Evolutionary conservation across 1,284 basidiomycete genomes (phyloP).

Genomic region (Naganishia sp.): DNA sequence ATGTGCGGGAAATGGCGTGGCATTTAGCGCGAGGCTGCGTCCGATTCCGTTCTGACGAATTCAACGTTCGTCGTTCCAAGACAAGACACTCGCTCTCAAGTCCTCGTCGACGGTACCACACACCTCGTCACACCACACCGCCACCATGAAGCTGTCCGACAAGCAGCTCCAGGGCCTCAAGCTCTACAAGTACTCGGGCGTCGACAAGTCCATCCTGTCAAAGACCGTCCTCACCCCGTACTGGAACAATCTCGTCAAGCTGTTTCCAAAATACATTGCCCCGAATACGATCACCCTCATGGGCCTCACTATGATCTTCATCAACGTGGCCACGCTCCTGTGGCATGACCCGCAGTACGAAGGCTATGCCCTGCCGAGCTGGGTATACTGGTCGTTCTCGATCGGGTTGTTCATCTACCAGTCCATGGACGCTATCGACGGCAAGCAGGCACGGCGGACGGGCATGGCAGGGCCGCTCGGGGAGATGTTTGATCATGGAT

Average conservation of each 20-base stretch:
- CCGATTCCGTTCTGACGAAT: too few species aligned
- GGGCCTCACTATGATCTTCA: slow-evolving; percentile 76
- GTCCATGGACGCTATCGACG: slow-evolving; percentile 60
- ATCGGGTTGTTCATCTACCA: slow-evolving; percentile 90
- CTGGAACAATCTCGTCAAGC: slow-evolving; percentile 91
- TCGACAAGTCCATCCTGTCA: slow-evolving; percentile 68
- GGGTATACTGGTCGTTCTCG: slow-evolving; percentile 90
- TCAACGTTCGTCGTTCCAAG: too few species aligned
- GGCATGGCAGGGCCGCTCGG: slow-evolving; percentile 95
- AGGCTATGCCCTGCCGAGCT: slow-evolving; percentile 66
- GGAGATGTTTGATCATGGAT: slow-evolving; percentile 96
- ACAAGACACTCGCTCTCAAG: too few species aligned
- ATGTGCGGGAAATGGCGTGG: too few species aligned
- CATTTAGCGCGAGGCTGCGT: too few species aligned
- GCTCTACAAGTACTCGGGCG: slow-evolving; percentile 62
- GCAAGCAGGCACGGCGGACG: slow-evolving; percentile 91
- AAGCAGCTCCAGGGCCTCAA: slow-evolving; percentile 56
- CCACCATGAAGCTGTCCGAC: slow-evolving; percentile 49
- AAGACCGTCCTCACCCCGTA: slow-evolving; percentile 83
- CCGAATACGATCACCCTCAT: slow-evolving; percentile 89
- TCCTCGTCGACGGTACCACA: neutral
- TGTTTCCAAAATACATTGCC: slow-evolving; percentile 84
- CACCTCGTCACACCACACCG: neutral
- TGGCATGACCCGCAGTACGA: slow-evolving; percentile 78
- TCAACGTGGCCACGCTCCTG: slow-evolving; percentile 81